These are phyloP conservation scores for Dicorynia guianensis DNA, from an alignment of 306 rosid species.

Conservation along the genomic window DNA sequence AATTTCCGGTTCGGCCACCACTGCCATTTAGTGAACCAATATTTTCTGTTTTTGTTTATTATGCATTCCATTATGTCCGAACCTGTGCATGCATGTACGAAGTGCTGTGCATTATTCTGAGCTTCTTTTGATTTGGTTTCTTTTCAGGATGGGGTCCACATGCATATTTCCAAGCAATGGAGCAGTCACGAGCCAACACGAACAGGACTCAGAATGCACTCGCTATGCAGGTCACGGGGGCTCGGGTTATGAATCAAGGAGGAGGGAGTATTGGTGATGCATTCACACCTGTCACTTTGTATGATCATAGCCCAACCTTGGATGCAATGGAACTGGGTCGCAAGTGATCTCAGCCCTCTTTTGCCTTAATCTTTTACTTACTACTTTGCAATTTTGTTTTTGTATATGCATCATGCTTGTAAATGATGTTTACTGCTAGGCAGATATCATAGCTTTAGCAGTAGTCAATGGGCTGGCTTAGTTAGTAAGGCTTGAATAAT, in stretches of 20 bases:
- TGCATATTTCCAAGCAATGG: slow-evolving; percentile 77
- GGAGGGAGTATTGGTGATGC: slow-evolving; percentile 44
- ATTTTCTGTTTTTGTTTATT: not conserved
- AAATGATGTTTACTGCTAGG: slow-evolving; percentile 20
- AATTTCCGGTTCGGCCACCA: not conserved
- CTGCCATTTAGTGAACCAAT: not conserved
- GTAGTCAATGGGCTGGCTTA: no score
- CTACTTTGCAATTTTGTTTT: not conserved
- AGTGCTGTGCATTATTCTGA: not conserved
- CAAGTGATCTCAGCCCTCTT: slow-evolving; percentile 37
- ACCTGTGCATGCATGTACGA: not conserved
- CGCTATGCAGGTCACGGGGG: slow-evolving; percentile 40
- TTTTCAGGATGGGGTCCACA: slow-evolving; percentile 93
- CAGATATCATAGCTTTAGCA: slow-evolving; percentile 26
- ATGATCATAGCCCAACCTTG: slow-evolving; percentile 43
- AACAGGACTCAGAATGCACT: slow-evolving; percentile 33
- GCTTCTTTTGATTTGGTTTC: not conserved
- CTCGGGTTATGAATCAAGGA: slow-evolving; percentile 33
- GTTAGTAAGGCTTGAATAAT: no score
- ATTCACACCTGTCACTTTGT: slow-evolving; percentile 39
- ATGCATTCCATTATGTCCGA: not conserved
- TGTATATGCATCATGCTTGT: slow-evolving; percentile 21
- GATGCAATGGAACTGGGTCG: slow-evolving; percentile 72
- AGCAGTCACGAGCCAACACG: slow-evolving; percentile 50
- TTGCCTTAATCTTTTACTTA: slow-evolving; percentile 17